phyloP scores from a whole-genome alignment of 306 rosid genomes.

The Benincasa hispida region DNA sequence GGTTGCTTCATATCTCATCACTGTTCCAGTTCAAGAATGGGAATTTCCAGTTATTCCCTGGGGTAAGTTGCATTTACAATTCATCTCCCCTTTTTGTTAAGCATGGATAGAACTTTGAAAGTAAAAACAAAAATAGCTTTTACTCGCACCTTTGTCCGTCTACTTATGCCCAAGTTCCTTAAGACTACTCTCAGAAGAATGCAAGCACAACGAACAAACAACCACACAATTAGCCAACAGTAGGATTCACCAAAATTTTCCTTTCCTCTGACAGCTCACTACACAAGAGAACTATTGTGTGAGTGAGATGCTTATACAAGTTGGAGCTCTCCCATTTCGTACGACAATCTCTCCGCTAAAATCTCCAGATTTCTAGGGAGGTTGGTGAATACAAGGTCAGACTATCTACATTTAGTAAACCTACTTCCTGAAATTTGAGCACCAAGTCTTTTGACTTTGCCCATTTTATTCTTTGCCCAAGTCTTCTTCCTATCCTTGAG shows the following conservation, averaged over 20 bases:
- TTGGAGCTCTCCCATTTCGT: too few species aligned
- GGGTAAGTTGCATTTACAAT: slow-evolving; percentile 41
- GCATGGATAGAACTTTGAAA: neutral
- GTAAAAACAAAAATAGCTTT: neutral
- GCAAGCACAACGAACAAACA: neutral
- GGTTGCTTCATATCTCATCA: slow-evolving; percentile 65
- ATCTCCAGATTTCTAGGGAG: too few species aligned
- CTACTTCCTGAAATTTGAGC: too few species aligned
- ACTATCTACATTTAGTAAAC: too few species aligned
- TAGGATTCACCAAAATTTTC: neutral
- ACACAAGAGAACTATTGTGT: neutral
- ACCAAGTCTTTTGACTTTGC: too few species aligned
- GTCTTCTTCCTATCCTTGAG: too few species aligned
- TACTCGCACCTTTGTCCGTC: too few species aligned
- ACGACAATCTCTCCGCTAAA: too few species aligned
- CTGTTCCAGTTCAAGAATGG: slow-evolving; percentile 60
- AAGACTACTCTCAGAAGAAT: neutral
- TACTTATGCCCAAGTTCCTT: too few species aligned
- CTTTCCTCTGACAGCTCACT: neutral
- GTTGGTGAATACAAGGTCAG: too few species aligned
- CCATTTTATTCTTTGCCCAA: too few species aligned
- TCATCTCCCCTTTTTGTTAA: neutral
- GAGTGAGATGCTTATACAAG: neutral
- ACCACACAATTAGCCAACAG: neutral
- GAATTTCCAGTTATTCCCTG: slow-evolving; percentile 84